Percentiles rank a stretch among this genome's conserved stretches.
Conservation (phyloP, 2,329 filamentous ascomycete species). For the Alternaria brassicicola region DNA sequence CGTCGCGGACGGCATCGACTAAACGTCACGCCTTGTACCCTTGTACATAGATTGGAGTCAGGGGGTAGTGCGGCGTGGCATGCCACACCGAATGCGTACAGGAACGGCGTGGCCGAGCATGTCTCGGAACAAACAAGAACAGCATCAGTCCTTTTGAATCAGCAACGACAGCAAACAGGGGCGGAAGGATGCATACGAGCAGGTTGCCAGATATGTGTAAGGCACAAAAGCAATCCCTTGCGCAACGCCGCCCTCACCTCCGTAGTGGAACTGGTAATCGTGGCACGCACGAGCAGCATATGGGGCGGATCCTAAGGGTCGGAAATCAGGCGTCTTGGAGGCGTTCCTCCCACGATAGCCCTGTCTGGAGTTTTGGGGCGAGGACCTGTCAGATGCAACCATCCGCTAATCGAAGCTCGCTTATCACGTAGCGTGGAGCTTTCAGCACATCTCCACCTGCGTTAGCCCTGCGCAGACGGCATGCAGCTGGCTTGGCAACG, state of each 20-base stretch:
- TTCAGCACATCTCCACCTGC: slow-evolving; percentile 3
- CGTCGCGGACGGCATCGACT: background rate
- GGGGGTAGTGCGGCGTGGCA: background rate
- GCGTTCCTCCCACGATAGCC: background rate
- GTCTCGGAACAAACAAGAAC: background rate
- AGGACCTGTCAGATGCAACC: slow-evolving; percentile 13
- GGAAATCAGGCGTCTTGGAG: background rate
- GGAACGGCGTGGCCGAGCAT: background rate
- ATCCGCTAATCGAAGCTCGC: slow-evolving; percentile 4
- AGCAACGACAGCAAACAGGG: background rate
- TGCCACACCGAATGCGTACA: background rate
- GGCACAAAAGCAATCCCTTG: background rate
- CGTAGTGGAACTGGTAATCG: background rate
- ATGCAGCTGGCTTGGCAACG: slow-evolving; percentile 13
- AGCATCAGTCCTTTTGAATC: background rate
- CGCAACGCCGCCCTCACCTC: background rate
- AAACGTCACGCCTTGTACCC: background rate
- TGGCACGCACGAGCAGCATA: background rate
- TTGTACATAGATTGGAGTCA: background rate
- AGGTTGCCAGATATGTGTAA: background rate
- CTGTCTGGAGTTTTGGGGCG: slow-evolving; percentile 2
- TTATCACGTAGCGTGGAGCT: slow-evolving; percentile 4
- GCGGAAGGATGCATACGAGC: background rate
- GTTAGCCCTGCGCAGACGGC: slow-evolving; percentile 5
- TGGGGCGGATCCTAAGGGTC: slow-evolving; percentile 1